Conservation (phyloP, 176 grass and related monocot genomes). For the Aegilops speltoides region DNA sequence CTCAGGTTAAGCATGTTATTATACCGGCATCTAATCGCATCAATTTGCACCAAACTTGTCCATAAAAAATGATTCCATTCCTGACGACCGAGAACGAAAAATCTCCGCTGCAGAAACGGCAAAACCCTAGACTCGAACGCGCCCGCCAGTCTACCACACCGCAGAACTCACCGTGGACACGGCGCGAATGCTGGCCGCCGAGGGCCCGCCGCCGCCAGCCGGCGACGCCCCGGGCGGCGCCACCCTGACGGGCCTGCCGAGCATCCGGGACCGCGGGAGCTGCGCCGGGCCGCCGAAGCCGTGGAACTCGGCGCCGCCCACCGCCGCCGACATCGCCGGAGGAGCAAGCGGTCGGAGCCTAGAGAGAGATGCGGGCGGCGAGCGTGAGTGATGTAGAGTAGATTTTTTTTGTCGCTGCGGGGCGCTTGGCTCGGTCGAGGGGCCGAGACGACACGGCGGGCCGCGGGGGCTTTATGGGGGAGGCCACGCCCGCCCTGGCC, state of each 20-base stretch:
- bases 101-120: not conserved
- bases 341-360: not conserved
- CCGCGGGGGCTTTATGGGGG: conserved; percentile 20
- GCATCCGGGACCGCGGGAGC: conserved; percentile 40
- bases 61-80: not conserved
- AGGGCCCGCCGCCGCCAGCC: not conserved
- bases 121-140: not conserved
- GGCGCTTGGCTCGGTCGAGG: conserved; percentile 27
- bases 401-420: not conserved
- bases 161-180: conserved; percentile 41
- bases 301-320: conserved; percentile 40
- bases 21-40: not conserved
- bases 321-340: conserved; percentile 36
- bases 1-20: not conserved
- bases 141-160: not conserved
- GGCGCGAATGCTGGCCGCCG: conserved; percentile 43
- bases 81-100: not conserved
- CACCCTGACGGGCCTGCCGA: conserved; percentile 39
- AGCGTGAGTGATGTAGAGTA: not conserved
- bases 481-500: not conserved
- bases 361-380: not conserved
- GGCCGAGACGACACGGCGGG: conserved; percentile 15
- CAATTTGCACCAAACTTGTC: not conserved
- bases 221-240: conserved; percentile 27
- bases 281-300: conserved; percentile 21